Conservation (phyloP, 257 asterid species). For the Datura wrightii region DNA sequence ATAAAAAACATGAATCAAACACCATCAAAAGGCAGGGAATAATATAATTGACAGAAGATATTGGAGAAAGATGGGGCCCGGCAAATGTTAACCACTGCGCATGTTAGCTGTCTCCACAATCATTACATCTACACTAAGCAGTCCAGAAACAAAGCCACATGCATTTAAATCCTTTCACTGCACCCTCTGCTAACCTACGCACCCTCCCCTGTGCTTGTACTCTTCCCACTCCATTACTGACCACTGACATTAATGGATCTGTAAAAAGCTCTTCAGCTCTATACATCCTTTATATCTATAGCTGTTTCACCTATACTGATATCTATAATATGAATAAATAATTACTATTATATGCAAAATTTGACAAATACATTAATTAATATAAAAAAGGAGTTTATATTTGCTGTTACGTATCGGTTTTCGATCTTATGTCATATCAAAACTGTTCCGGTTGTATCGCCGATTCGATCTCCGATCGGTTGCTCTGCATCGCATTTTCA, state of each 20-base stretch:
- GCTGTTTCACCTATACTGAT: slow-evolving; percentile 40
- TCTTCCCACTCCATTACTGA: slow-evolving; percentile 40
- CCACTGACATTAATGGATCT: slow-evolving; percentile 60
- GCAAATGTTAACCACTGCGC: slow-evolving; percentile 48
- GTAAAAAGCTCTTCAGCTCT: slow-evolving; percentile 40
- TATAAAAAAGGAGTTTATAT: not conserved
- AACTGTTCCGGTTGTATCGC: slow-evolving; percentile 47
- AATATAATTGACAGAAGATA: slow-evolving; percentile 13
- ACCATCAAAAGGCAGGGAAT: not conserved
- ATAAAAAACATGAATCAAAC: not conserved
- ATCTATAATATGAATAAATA: not conserved
- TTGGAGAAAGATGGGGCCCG: not conserved
- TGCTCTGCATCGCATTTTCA: slow-evolving; percentile 34
- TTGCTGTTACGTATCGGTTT: slow-evolving; percentile 19
- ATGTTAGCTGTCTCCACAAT: slow-evolving; percentile 67
- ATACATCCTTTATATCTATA: slow-evolving; percentile 16
- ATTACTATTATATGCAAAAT: not conserved
- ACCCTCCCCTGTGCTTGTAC: slow-evolving; percentile 40
- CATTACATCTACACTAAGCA: slow-evolving; percentile 36
- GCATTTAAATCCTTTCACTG: slow-evolving; percentile 48
- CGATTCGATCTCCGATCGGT: slow-evolving; percentile 71
- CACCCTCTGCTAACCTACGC: slow-evolving; percentile 61
- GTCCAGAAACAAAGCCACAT: slow-evolving; percentile 31
- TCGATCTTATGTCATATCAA: slow-evolving; percentile 57
- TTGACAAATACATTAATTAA: slow-evolving; percentile 13